Conservation (phyloP, 2,329 filamentous ascomycete genomes). For the Epichloe uncinata region DNA sequence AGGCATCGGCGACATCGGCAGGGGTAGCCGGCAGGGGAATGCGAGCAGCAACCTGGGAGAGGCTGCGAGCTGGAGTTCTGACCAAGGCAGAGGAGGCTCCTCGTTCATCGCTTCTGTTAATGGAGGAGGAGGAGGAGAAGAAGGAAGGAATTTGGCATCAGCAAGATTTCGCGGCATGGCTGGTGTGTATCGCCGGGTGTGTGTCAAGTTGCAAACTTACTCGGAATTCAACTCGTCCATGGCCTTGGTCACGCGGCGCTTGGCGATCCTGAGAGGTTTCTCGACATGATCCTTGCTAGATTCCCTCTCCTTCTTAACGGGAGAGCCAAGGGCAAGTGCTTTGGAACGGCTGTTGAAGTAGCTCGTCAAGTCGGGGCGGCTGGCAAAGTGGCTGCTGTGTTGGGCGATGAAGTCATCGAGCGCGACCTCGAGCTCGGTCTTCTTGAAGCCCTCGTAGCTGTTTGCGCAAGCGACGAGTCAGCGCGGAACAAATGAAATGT, state of each 20-base stretch:
- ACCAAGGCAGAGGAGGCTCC: slow-evolving; percentile 31
- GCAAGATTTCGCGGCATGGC: background rate
- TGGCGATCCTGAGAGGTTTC: slow-evolving; percentile 30
- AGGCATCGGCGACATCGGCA: slow-evolving; percentile 58
- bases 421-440: slow-evolving; percentile 62
- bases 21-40: slow-evolving; percentile 72
- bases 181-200: too few species aligned
- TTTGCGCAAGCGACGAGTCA: background rate
- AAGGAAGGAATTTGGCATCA: background rate
- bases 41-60: slow-evolving; percentile 40
- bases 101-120: slow-evolving; percentile 18
- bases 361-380: slow-evolving; percentile 50
- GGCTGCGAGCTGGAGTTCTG: slow-evolving; percentile 36
- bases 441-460: slow-evolving; percentile 60
- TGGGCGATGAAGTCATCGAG: slow-evolving; percentile 61
- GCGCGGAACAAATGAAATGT: background rate
- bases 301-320: slow-evolving; percentile 43
- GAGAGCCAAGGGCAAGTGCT: slow-evolving; percentile 40
- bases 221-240: slow-evolving; percentile 31
- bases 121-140: background rate
- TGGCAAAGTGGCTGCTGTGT: slow-evolving; percentile 51
- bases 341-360: slow-evolving; percentile 62
- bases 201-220: too few species aligned
- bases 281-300: slow-evolving; percentile 22
- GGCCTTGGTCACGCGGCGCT: slow-evolving; percentile 31